phyloP scores from a whole-genome alignment of 345 rosid genomes.

The Eucalyptus guilfoylei region DNA sequence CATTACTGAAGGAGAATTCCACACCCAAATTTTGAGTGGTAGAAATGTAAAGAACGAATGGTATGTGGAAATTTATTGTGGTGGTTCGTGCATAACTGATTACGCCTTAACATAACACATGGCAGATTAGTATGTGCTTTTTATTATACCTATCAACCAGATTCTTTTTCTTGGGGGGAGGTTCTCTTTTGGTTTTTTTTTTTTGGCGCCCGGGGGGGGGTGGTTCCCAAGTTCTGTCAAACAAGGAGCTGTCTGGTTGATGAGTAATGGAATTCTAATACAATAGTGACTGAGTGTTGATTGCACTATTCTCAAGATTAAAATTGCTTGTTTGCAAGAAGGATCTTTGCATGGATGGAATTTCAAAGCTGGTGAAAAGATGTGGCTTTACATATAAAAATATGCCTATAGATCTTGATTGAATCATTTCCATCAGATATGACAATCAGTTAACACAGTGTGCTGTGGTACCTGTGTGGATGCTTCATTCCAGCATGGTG shows the following conservation, averaged over 20 bases:
- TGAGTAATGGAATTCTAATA: background rate
- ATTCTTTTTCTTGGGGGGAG: background rate
- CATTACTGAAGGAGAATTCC: background rate
- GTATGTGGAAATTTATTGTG: background rate
- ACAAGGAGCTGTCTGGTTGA: background rate
- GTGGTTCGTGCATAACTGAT: background rate
- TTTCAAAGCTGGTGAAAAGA: background rate
- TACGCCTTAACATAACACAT: background rate
- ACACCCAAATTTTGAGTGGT: background rate
- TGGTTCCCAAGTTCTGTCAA: background rate
- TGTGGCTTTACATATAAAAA: background rate
- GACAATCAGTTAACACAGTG: background rate
- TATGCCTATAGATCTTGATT: background rate
- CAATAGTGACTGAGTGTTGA: background rate
- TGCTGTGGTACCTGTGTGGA: background rate
- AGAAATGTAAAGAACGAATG: background rate
- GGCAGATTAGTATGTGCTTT: background rate
- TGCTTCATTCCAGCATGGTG: background rate
- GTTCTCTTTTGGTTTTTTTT: background rate
- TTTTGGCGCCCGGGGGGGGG: background rate
- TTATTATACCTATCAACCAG: background rate
- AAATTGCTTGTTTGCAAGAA: background rate
- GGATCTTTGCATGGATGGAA: background rate
- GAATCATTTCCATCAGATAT: background rate
- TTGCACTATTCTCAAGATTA: background rate